phyloP scores from a whole-genome alignment of 2,329 filamentous ascomycete species.

The Dactylellina cionopaga region DNA sequence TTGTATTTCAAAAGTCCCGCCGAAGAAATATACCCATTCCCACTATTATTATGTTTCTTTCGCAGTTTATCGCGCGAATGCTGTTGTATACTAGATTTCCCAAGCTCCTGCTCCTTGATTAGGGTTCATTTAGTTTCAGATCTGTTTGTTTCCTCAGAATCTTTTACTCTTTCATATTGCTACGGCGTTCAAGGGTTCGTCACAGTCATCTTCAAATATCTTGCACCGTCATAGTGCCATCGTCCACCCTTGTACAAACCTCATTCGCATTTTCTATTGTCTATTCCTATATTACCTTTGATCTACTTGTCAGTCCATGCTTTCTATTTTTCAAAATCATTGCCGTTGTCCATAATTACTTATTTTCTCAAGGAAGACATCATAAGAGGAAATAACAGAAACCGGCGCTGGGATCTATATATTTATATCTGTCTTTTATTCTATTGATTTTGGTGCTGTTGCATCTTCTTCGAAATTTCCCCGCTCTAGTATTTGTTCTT shows the following conservation, averaged over 20 bases:
- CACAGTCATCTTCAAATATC: constrained; percentile 2
- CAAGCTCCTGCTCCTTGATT: not conserved
- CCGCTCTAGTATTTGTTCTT: too few species aligned
- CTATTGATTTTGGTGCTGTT: too few species aligned
- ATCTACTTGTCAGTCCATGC: too few species aligned
- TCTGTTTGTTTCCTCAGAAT: constrained; percentile 20
- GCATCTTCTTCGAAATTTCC: too few species aligned
- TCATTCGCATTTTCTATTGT: too few species aligned
- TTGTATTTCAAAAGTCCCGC: constrained; percentile 7
- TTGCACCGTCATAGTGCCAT: not conserved
- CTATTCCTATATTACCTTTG: too few species aligned
- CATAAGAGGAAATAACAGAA: too few species aligned
- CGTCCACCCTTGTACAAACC: constrained; percentile 18
- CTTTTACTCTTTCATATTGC: constrained; percentile 21
- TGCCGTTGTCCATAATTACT: too few species aligned
- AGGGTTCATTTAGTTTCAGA: constrained; percentile 16
- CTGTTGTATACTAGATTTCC: constrained; percentile 45
- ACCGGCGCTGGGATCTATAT: too few species aligned
- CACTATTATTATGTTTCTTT: not conserved
- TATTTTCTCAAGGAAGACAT: too few species aligned
- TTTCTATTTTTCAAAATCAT: too few species aligned
- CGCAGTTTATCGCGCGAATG: not conserved
- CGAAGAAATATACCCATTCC: constrained; percentile 23
- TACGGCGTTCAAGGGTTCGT: constrained; percentile 31
- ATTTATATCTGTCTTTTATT: too few species aligned